A percentile compares a stretch with the other conserved stretches of the same genome.
Conservation (phyloP, 345 rosid genomes). For the Abelmoschus esculentus region DNA sequence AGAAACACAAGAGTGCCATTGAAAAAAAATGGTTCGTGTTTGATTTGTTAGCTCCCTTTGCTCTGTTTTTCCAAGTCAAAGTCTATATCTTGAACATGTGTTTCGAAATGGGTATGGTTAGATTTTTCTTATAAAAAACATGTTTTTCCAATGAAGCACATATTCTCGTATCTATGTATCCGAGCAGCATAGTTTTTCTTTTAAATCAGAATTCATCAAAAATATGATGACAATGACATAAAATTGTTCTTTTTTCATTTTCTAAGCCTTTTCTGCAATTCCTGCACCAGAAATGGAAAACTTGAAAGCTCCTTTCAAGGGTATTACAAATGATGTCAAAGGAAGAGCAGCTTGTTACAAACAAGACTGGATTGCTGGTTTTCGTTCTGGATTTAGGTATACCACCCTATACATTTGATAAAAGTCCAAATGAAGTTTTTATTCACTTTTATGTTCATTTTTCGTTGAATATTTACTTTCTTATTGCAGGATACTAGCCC, state of each 20-base stretch:
- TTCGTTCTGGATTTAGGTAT: conserved; percentile 51
- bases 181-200: too few species aligned
- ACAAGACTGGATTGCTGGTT: conserved; percentile 57
- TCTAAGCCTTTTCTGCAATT: not conserved
- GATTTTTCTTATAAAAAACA: too few species aligned
- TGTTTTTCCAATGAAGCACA: too few species aligned
- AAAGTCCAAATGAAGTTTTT: not conserved
- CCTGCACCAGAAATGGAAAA: conserved; percentile 28
- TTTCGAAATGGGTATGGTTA: too few species aligned
- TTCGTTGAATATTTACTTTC: not conserved
- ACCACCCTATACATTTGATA: not conserved
- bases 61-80: too few species aligned
- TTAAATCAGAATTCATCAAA: too few species aligned
- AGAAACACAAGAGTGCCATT: too few species aligned
- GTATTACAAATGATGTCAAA: conserved; percentile 41
- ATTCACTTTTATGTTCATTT: not conserved
- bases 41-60: too few species aligned
- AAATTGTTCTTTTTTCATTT: not conserved
- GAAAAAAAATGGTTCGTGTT: too few species aligned
- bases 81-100: too few species aligned
- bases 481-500: conserved; percentile 56
- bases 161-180: too few species aligned
- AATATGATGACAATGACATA: too few species aligned
- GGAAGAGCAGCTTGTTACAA: conserved; percentile 58
- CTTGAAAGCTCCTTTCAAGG: conserved; percentile 40